These are phyloP conservation scores for Peronospora farinosa DNA, from an alignment of 352 stramenopile species.

Conservation along the genomic window DNA sequence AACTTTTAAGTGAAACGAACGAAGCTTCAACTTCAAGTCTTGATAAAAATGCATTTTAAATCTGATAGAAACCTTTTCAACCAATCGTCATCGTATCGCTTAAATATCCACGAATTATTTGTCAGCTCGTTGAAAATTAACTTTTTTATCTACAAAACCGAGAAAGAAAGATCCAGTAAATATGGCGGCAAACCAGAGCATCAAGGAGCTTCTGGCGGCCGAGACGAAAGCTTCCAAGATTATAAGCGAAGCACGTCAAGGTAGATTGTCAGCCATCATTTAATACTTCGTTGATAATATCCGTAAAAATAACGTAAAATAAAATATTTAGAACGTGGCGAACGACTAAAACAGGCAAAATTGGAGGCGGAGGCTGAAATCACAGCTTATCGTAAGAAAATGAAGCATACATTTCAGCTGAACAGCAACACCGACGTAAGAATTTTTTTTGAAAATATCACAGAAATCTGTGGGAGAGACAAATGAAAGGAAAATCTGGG, in stretches of 20 bases:
- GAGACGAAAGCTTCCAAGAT: constrained; percentile 89
- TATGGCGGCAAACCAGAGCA: constrained; percentile 84
- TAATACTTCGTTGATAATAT: background rate
- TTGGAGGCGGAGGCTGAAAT: constrained; percentile 82
- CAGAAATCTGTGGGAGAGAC: constrained; percentile 6
- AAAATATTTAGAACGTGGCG: constrained; percentile 51
- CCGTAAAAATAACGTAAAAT: background rate
- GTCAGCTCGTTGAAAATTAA: too few relatives aligned
- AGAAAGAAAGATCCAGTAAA: constrained; percentile 20
- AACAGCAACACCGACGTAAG: constrained; percentile 76
- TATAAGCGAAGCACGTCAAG: constrained; percentile 81
- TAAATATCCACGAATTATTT: constrained; percentile 10
- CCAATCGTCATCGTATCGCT: constrained; percentile 6
- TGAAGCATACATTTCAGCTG: constrained; percentile 84
- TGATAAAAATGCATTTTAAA: background rate
- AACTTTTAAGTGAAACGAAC: constrained; percentile 16
- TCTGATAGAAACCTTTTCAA: constrained; percentile 1
- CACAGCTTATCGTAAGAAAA: constrained; percentile 77
- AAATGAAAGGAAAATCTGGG: constrained; percentile 1
- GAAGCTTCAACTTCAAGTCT: constrained; percentile 13
- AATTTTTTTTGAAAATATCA: constrained; percentile 1
- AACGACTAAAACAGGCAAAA: constrained; percentile 85
- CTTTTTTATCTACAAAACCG: constrained; percentile 7
- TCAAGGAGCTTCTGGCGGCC: constrained; percentile 86
- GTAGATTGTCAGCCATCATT: constrained; percentile 12